These are phyloP conservation scores for Heritiera fomes DNA, from an alignment of 345 rosid species.

Conservation along the genomic window DNA sequence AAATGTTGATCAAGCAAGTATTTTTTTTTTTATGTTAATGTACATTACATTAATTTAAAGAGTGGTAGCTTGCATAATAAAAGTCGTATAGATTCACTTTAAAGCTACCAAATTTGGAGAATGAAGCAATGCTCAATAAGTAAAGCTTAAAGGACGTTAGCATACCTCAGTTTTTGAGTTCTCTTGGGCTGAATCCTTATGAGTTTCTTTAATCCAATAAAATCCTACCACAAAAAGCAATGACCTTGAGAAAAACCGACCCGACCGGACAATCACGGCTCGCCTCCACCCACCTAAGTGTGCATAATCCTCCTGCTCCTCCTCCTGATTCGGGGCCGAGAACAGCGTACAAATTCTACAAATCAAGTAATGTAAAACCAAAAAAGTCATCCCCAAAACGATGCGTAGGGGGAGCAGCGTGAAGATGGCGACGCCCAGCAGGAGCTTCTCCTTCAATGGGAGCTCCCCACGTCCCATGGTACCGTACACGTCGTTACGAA, in stretches of 20 bases:
- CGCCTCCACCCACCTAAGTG: conserved; percentile 95
- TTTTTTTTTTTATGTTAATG: neutral
- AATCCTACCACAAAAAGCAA: conserved; percentile 88
- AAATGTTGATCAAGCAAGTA: neutral
- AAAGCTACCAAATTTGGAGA: neutral
- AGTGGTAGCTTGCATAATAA: neutral
- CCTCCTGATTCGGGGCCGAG: conserved; percentile 69
- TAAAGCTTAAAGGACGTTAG: neutral
- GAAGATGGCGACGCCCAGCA: conserved; percentile 55
- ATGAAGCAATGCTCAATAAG: neutral
- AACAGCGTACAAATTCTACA: conserved; percentile 83
- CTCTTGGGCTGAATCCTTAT: conserved; percentile 30
- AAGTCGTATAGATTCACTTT: conserved; percentile 12
- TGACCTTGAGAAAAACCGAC: conserved; percentile 69
- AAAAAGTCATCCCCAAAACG: conserved; percentile 45
- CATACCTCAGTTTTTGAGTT: conserved; percentile 40
- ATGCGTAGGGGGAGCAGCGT: conserved; percentile 78
- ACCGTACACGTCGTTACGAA: conserved; percentile 79
- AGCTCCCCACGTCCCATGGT: conserved; percentile 86
- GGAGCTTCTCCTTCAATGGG: conserved; percentile 62
- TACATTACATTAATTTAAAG: neutral
- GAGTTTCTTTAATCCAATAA: conserved; percentile 73
- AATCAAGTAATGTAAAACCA: conserved; percentile 71
- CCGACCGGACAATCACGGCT: conserved; percentile 58
- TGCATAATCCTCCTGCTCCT: conserved; percentile 89